Evolutionary conservation across 768 basidiomycete species (phyloP), one percentile per base, ranked within the genome.

Genomic region (Kwoniella pini): DNA sequence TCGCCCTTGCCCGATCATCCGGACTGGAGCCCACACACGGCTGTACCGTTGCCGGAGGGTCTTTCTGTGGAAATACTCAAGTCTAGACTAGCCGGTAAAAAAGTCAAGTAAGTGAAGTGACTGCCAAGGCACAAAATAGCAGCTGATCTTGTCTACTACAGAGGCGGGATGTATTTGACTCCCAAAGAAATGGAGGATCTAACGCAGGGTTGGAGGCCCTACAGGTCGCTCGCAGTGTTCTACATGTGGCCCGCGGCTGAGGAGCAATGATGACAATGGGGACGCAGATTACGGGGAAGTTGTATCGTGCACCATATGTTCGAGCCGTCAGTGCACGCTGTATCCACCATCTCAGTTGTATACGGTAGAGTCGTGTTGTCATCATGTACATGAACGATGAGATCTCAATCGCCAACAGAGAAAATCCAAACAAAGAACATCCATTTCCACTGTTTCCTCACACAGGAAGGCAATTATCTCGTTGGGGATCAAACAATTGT

Each of bases 181-280:
- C 88, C 90, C 5, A 80, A 84, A 49, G 90, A 94, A 79, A 91
- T 92, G 90, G 84, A 87, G 61, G 83, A 82, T 24, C 76, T 94
- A 60, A 90, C 90, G 2, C 84, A 84, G 51, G 68, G 79, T 27
- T 94, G 91, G 91, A 84, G 81, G 67, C 91, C 91, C 3, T 94
- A 89, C 72, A 81, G 90, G 67, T 90, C 88, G 69, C 62, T 93
- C 28, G 91, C 88, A 52, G 87, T 89, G 22, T 91, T 88, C 77
- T 91, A 89, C 78, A 91, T 91, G 89, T 93, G 90, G 90, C 84
- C 87, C 1, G 80, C 90, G 56, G 84, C 85, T 9, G 84, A 85
- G 59, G 72, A 74, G n/a, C n/a, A 24, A 19, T 50, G 48, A 50
- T 31, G 6, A 21, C 27, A n/a, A n/a, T n/a, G n/a, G n/a, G n/a